Conservation (phyloP, 192 early-diverging fungal species). For the Funneliformis mosseae region DNA sequence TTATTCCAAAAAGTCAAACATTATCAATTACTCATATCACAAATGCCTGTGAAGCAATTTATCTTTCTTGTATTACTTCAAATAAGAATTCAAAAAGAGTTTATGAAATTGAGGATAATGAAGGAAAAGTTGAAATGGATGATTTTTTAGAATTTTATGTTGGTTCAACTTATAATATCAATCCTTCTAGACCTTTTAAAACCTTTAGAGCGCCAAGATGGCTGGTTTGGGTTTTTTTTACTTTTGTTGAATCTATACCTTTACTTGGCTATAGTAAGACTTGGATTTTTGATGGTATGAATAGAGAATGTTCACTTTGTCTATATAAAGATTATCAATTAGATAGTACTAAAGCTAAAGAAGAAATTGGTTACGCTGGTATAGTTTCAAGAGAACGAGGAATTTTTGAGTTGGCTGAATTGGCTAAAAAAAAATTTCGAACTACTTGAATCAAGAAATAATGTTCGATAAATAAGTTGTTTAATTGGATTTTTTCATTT, state of each 20-base stretch:
- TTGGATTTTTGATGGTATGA: slow-evolving; percentile 22
- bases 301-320: slow-evolving; percentile 14
- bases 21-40: slow-evolving; percentile 21
- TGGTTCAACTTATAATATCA: slow-evolving; percentile 1
- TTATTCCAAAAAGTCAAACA: not conserved
- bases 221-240: slow-evolving; percentile 12
- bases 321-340: slow-evolving; percentile 11
- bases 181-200: slow-evolving; percentile 11
- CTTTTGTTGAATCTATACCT: slow-evolving; percentile 22
- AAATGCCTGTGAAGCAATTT: slow-evolving; percentile 29
- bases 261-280: slow-evolving; percentile 22
- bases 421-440: not conserved
- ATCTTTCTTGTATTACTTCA: not conserved
- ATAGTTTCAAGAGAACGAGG: slow-evolving; percentile 13
- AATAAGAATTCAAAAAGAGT: not conserved
- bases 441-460: too few relatives aligned
- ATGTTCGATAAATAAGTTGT: too few relatives aligned
- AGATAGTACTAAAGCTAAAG: slow-evolving; percentile 16
- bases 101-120: slow-evolving; percentile 23
- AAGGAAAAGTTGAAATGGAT: slow-evolving; percentile 26
- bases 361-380: slow-evolving; percentile 17
- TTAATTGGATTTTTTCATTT: too few relatives aligned
- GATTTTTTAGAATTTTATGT: slow-evolving; percentile 26
- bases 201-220: slow-evolving; percentile 12
- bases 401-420: not conserved